Conservation (phyloP, 306 rosid species). For the Gillenia trifoliata region DNA sequence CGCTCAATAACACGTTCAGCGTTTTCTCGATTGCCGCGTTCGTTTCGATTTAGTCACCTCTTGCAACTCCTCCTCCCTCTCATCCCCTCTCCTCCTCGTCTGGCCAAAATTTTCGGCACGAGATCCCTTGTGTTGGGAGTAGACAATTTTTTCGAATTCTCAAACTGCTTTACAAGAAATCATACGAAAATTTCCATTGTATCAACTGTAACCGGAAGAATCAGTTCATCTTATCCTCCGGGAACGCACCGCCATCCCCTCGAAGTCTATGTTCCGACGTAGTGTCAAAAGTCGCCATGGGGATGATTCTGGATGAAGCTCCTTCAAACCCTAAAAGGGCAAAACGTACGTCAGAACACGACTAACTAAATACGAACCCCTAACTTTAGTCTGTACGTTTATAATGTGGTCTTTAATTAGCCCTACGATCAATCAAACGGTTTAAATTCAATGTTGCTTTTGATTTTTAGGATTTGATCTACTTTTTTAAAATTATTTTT, state of each 20-base stretch:
- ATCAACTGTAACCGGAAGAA: conserved; percentile 79
- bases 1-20: conserved; percentile 71
- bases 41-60: conserved; percentile 66
- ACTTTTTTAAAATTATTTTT: too few species aligned
- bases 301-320: too few species aligned
- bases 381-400: too few species aligned
- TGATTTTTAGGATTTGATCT: too few species aligned
- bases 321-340: too few species aligned
- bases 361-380: too few species aligned
- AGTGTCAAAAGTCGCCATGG: too few species aligned
- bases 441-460: too few species aligned
- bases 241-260: conserved; percentile 90
- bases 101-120: conserved; percentile 63
- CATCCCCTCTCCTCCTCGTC: conserved; percentile 51
- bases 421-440: too few species aligned
- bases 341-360: too few species aligned
- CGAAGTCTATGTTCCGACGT: conserved; percentile 36
- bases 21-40: conserved; percentile 81
- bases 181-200: conserved; percentile 80
- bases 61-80: conserved; percentile 34
- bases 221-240: conserved; percentile 61
- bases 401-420: too few species aligned
- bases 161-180: conserved; percentile 78
- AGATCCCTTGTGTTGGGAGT: conserved; percentile 72
- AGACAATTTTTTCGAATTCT: conserved; percentile 68